A percentile compares a stretch with the other conserved stretches of the same genome.
phyloP scores from a whole-genome alignment of 73 alveolate genomes.

The Effrenium voratum region DNA sequence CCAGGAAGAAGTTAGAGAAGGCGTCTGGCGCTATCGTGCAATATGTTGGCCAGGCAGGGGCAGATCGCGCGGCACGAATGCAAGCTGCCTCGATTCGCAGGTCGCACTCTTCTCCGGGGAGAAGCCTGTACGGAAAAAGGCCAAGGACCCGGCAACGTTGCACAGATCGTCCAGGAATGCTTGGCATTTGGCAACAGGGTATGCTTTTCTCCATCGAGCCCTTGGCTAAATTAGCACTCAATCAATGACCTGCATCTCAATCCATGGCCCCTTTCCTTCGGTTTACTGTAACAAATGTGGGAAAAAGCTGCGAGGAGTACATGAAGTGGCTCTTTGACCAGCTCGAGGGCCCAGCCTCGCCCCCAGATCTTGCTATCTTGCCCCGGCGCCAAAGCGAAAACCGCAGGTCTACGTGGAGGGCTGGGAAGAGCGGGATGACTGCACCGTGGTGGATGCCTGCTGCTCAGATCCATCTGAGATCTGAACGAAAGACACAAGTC shows the following conservation, averaged over 20 bases:
- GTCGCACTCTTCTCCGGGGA: conserved; percentile 74
- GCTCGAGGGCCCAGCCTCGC: conserved; percentile 51
- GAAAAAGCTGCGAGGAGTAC: conserved; percentile 45
- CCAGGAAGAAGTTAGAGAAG: conserved; percentile 72
- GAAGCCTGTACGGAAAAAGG: conserved; percentile 49
- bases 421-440: conserved; percentile 89
- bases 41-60: conserved; percentile 69
- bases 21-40: conserved; percentile 93
- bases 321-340: conserved; percentile 92
- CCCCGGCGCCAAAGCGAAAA: not conserved
- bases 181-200: too few relatives aligned
- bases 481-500: not conserved
- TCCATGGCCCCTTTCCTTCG: not conserved
- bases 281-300: not conserved
- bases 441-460: conserved; percentile 74
- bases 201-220: too few relatives aligned
- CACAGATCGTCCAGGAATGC: too few relatives aligned
- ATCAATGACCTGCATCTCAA: not conserved
- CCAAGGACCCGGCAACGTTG: conserved; percentile 76
- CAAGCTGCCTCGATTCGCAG: not conserved
- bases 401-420: conserved; percentile 70
- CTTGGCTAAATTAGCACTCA: not conserved
- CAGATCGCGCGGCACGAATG: not conserved
- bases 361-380: not conserved
- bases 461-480: not conserved